Percentiles rank a stretch among this genome's conserved stretches.
These are phyloP conservation scores for Lecanicillium sp. DNA, from an alignment of 2,329 filamentous ascomycete genomes.

Conservation along the genomic window DNA sequence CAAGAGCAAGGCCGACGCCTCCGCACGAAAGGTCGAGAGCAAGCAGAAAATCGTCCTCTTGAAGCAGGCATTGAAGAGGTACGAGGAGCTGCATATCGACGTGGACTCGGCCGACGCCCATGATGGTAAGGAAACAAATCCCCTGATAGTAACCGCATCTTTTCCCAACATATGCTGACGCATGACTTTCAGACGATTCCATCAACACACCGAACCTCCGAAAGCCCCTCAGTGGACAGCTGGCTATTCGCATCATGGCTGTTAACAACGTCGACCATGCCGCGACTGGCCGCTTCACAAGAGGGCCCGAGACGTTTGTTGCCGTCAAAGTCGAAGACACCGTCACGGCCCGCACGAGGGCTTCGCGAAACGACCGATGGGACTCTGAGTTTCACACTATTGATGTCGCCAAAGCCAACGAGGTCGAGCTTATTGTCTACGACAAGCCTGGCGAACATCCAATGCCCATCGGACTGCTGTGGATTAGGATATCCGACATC, in stretches of 20 bases:
- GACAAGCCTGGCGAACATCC: conserved; percentile 89
- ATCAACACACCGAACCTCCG: conserved; percentile 91
- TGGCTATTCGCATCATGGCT: conserved; percentile 77
- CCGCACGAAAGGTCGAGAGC: conserved; percentile 83
- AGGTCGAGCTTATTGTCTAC: conserved; percentile 95
- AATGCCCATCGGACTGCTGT: conserved; percentile 88
- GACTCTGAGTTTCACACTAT: conserved; percentile 85
- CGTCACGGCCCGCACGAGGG: conserved; percentile 79
- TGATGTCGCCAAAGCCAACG: conserved; percentile 96
- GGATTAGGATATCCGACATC: conserved; percentile 95
- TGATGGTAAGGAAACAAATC: conserved; percentile 71
- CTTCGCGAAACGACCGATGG: conserved; percentile 83
- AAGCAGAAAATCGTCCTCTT: conserved; percentile 96
- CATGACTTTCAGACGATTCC: conserved; percentile 66
- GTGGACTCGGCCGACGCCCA: conserved; percentile 70
- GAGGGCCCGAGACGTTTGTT: conserved; percentile 91
- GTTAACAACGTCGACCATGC: conserved; percentile 95
- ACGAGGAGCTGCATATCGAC: conserved; percentile 94
- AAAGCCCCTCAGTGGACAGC: conserved; percentile 88
- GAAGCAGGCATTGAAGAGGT: conserved; percentile 92
- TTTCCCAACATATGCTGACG: conserved; percentile 20
- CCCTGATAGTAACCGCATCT: too few species aligned
- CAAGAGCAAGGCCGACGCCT: conserved; percentile 90
- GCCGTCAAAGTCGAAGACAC: conserved; percentile 95
- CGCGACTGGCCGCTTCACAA: conserved; percentile 72